Evolutionary conservation across 768 basidiomycete genomes (phyloP), one percentile per base, ranked within the genome.

Genomic region (Mycena metata): DNA sequence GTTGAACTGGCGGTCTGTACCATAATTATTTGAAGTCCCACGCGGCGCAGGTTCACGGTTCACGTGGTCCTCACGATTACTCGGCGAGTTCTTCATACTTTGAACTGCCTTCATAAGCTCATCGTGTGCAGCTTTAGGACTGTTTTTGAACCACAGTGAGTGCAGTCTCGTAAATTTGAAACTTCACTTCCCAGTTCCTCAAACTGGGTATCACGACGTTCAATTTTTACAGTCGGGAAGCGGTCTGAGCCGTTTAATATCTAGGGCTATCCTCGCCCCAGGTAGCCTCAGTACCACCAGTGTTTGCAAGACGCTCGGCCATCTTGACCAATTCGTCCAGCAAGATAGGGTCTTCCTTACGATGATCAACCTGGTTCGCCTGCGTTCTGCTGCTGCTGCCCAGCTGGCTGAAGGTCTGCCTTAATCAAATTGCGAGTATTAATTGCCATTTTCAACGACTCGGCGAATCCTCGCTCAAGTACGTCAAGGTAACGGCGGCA

Each of bases 281-380:
- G 16, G 54, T 39, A 3, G 15, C 19, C n/a, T 56, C 63, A n/a
- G 47, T 33, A 6, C 43, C 43, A 5, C 63, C 63, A 13, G 21
- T 56, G 30, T 17, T 58, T 4, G 64, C 43, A 2, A 66, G 21
- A 3, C 57, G 45, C 23, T 66, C 64, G 11, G 64, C 64, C 64
- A 66, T 59, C 36, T 39, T 51, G 41, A 66, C 52, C 13, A 66
- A 39, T 5, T 66, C 64, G 3, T 66, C 47, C 1, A 66, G 36
- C 23, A 41, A 17, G 36, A 66, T 66, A 11, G 64, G 64, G 33
- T 66, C 64, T 23, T 66, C 64, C 30, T 66, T 66, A 4, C 56
- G 26, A 6, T 45, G 51, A 26, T 64, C 51, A 5, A 56, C 54
- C 2, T 35, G 15, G 36, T 36, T 41, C 15, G 12, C 19, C 12